Evolutionary conservation across 2,329 filamentous ascomycete genomes (phyloP), one percentile per base, ranked within the genome.

Genomic region (Cladosporium cucumerinum): DNA sequence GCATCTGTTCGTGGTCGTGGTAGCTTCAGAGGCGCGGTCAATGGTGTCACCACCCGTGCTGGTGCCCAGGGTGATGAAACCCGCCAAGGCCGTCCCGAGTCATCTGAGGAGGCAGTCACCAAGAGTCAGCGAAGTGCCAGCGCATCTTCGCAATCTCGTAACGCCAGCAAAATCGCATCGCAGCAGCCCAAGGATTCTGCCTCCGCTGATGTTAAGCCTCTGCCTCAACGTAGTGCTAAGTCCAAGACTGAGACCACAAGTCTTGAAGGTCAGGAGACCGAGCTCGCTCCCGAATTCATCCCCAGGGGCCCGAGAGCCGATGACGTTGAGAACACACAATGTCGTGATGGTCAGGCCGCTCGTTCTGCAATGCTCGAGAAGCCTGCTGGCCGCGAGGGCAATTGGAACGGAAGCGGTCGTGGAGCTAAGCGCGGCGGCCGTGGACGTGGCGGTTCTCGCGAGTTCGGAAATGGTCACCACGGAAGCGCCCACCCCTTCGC

Each of bases 1-100:
- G 78, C 84, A 69, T 82, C 84, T 65, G 72, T 72, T 65, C 75
- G 69, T 67, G 77, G 80, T 66, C 79, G 83, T 66, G 75, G 80
- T 70, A 75, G 77, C 54, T 73, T 77, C 62, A 72, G 73, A 59
- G 79, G 79, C 39, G 52, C 65, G 14, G 60, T 43, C 10, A 66
- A 57, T 36, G 72, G 71, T 21, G 58, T 60, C 28, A 43, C 51
- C 43, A 39, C 30, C 30, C 72, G 71, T 23, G 59, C 63, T 48
- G 36, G 49, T 36, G 39, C 64, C 36, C 58, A 63, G 39, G 26
- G 25, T 16, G 58, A 62, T 8, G 60, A 62, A 6, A 36, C 34
- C 36, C 60, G 60, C 34, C 32, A 54, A 25, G 34, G 46, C 10
- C 60, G 60, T 52, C 16, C 60, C n/a, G 60, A 62, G 18, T n/a